Base-by-base conservation (phyloP, 495 filamentous ascomycete genomes). In the Astrothelium subdiscretum region DNA sequence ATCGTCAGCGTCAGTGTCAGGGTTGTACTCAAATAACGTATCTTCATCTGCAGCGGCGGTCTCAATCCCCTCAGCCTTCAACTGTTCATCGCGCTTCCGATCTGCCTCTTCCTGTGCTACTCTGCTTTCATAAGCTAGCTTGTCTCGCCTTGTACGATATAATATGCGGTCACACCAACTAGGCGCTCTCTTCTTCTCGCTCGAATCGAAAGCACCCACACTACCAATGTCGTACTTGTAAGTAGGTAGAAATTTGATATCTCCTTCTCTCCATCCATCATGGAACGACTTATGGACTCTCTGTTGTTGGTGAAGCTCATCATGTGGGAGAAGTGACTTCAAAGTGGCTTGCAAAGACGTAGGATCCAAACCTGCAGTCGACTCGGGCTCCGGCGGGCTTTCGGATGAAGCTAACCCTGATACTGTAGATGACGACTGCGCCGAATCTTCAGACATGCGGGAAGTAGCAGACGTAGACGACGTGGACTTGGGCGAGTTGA, bases 151-250 rank as follows among this genome's bases (percentile, higher is more conserved):
- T 1, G 89, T 89, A 35, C 92, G 82, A 68, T 82, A 99, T 0
- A 99, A 74, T 52, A 99, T 91, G n/a, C 95, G 86, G 73, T 99
- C 95, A 71, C 95, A 99, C 92, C 92, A 99, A 70, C 91, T 95
- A 3, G 95, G 95, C 15, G 87, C 87, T 58, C 95, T 80, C 58
- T 86, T 83, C 78, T 97, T 99, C 67, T 96, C 95, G 63, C 90
- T 95, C 0, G 91, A 88, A 74, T 99, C 95, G 70, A 96, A 97
- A 62, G 88, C 80, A 3, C 89, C 89, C 60, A 97, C 85, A 40
- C 87, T 96, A n/a, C 95, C 95, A 40, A 94, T 80, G 68, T 99
- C 95, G 66, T 97, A 99, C 73, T 98, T 98, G 76, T 98, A 99
- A 0, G 92, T 95, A 13, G 95, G 95, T 31, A 97, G 70, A 69